phyloP scores from a whole-genome alignment of 305 asterid genomes.

The Ruellia speciosa region DNA sequence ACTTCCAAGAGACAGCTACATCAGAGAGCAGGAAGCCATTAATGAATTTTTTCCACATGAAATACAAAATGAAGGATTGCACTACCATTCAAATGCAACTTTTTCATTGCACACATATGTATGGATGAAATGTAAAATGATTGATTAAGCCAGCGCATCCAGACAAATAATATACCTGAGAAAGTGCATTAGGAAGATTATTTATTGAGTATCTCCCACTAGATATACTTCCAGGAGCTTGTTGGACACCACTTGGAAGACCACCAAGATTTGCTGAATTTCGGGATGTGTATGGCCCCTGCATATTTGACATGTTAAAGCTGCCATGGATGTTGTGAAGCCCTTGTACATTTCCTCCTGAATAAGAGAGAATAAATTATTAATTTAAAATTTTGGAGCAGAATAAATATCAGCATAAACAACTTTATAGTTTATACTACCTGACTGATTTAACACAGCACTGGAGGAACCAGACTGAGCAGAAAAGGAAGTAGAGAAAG shows the following conservation, averaged over 20 bases:
- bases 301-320: slow-evolving; percentile 62
- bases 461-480: slow-evolving; percentile 68
- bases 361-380: slow-evolving; percentile 10
- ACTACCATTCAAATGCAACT: slow-evolving; percentile 1
- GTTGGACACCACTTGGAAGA: slow-evolving; percentile 36
- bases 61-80: slow-evolving; percentile 9
- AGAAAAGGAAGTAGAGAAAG: slow-evolving; percentile 48
- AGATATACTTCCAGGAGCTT: slow-evolving; percentile 54
- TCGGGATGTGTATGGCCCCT: slow-evolving; percentile 61
- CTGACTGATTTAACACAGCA: slow-evolving; percentile 60
- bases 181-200: slow-evolving; percentile 57
- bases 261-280: slow-evolving; percentile 18
- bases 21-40: slow-evolving; percentile 20
- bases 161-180: slow-evolving; percentile 48
- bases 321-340: slow-evolving; percentile 65
- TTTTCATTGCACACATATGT: no score
- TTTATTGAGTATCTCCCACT: slow-evolving; percentile 59
- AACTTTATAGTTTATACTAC: slow-evolving; percentile 37
- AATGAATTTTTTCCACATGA: slow-evolving; percentile 1
- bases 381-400: slow-evolving; percentile 8
- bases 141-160: neutral
- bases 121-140: neutral
- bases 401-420: slow-evolving; percentile 18
- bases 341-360: slow-evolving; percentile 65
- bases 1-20: slow-evolving; percentile 72